Evolutionary conservation across 768 basidiomycete species (phyloP), one percentile per base, ranked within the genome.

Genomic region (Clitopilus hobsonii): DNA sequence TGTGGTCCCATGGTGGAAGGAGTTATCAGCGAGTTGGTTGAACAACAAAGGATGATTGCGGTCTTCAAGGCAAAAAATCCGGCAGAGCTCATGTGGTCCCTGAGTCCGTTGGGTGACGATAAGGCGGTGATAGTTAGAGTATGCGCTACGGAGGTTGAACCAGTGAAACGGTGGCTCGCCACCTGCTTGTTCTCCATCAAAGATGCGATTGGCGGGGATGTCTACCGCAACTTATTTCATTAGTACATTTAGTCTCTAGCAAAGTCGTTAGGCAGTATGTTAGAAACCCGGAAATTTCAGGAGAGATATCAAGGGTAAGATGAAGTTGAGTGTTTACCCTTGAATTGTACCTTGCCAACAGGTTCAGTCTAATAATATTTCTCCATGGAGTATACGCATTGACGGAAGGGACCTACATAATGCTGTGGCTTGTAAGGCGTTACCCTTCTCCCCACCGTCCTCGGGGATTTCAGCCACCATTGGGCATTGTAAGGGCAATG

Each of bases 91-190:
- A 66, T 95, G 26, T 98, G 96, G 95, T 91, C 88, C 18, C 72
- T 90, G 60, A 94, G 89, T 63, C 49, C 49, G 30, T n/a, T 51
- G 25, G 73, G 73, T 28, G 41, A 45, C 10, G 41, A 45, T 45
- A 65, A 64, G 56, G 80, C 82, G 23, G 77, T 81, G 7, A 71
- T 97, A 26, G 68, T 96, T 53, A 80, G 93, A 60, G 79, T 85
- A 10, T 91, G 90, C 7, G 94, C 84, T 16, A 75, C 71, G 61
- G 89, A 91, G 63, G 85, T 89, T 30, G 91, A 95, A 70, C 72
- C 73, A 32, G 89, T 92, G 16, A 84, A 80, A 66, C 60, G 63
- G 14, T 95, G 90, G 89, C 67, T 97, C 20, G 76, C 75, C 55
- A 74, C 75, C 7, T 75, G 77, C 0, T 69, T 95, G 54, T 58